Evolutionary conservation across 1,139 yeast species (phyloP), one percentile per base, ranked within the genome.

Genomic region (Geotrichum fermentans): DNA sequence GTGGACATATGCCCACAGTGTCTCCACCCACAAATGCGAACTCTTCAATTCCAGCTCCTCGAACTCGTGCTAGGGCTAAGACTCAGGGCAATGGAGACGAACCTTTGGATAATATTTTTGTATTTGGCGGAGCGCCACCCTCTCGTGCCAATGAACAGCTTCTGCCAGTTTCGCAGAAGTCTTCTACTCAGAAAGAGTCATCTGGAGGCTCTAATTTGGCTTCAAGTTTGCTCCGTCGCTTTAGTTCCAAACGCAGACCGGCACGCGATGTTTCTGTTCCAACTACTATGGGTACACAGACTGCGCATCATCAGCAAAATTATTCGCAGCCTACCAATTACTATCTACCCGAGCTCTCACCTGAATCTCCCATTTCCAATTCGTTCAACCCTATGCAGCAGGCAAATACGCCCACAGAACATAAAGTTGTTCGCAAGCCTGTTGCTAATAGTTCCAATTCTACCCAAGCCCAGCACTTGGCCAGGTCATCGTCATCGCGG

Each of bases 161-260:
- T 10, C 28, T 36, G 6, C 37, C 38, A 4, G n/a, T 32, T 11
- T 20, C 37, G 4, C 22, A 17, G 29, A 29, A 40, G n/a, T 11
- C 40, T 16, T 30, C 20, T 8, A 37, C 21, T 30, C n/a, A n/a
- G n/a, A 6, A 10, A 6, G 28, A 24, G 28, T 24, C 28, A 24
- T 45, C 40, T 39, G 49, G 54, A 24, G 50, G 53, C 8, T 30
- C 54, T 4, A 58, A 52, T 28, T 32, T 62, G 44, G 64, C 66
- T 11, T 51, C 62, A 11, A 57, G 58, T 14, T 40, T 62, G 34
- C 47, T 62, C 26, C 57, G 66, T 13, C 54, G 61, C 40, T 59
- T 62, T 46, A 54, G 59, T 38, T 59, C 65, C n/a, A 58, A 57
- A 22, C 54, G 62, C 33, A 59, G 56, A 49, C 56, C 60, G 2